A percentile compares a stretch with the other conserved stretches of the same genome.
These are phyloP conservation scores for Debaryomyces nepalensis DNA, from an alignment of 1,139 yeast species.

Conservation along the genomic window DNA sequence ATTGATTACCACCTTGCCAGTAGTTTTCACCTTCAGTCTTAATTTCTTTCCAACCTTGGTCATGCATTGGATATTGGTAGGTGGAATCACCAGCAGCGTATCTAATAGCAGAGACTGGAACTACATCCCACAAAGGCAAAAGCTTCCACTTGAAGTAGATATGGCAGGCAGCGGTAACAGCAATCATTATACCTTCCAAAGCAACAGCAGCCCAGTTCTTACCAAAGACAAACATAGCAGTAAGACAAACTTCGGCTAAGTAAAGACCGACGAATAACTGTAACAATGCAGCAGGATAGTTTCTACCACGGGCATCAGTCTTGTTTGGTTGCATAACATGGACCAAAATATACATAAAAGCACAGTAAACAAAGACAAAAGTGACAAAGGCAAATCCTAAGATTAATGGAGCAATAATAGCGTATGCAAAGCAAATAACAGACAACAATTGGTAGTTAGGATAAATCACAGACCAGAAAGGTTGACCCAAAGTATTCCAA, in stretches of 20 bases:
- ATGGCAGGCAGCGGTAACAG: slow-evolving; percentile 57
- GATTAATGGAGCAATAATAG: slow-evolving; percentile 50
- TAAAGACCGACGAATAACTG: slow-evolving; percentile 69
- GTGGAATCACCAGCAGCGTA: slow-evolving; percentile 58
- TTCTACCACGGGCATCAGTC: slow-evolving; percentile 65
- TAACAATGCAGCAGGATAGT: slow-evolving; percentile 67
- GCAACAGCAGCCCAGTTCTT: slow-evolving; percentile 77
- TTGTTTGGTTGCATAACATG: slow-evolving; percentile 60
- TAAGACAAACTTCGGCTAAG: slow-evolving; percentile 65
- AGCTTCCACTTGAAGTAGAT: slow-evolving; percentile 60
- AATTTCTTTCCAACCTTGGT: slow-evolving; percentile 66
- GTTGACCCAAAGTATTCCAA: slow-evolving; percentile 46
- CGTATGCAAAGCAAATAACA: slow-evolving; percentile 44
- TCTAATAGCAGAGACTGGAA: slow-evolving; percentile 75
- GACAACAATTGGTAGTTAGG: slow-evolving; percentile 46
- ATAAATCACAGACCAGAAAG: slow-evolving; percentile 45
- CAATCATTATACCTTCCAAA: slow-evolving; percentile 58
- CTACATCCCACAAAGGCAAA: slow-evolving; percentile 64
- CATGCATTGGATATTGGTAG: slow-evolving; percentile 57
- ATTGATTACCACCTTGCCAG: slow-evolving; percentile 52
- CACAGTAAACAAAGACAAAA: slow-evolving; percentile 54
- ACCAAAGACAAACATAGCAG: slow-evolving; percentile 70
- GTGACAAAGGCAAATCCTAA: slow-evolving; percentile 54
- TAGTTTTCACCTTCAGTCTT: slow-evolving; percentile 55
- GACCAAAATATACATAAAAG: slow-evolving; percentile 60